Base-by-base conservation (phyloP, 164 flowering plant genomes). In the Taxillus chinensis region DNA sequence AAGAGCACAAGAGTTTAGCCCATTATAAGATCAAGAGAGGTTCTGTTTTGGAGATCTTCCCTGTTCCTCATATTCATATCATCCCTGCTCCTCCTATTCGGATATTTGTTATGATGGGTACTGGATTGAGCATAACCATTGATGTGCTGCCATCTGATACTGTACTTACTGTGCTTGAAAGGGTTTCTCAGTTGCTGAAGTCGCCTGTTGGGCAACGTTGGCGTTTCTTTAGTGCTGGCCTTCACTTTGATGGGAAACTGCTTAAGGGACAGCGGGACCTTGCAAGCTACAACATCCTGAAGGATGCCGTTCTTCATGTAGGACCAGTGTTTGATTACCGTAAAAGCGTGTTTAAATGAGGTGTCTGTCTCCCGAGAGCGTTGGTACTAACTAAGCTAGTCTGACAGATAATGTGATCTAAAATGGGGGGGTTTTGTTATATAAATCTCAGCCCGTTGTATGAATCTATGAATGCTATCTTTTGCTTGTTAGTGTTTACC, bases 1-100 rank as follows among this genome's bases (percentile, higher is more conserved):
- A 70, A 41, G 73, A 71, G 40, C 27, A 13, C 43, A 59, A 46
- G 59, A 68, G 59, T 7, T 27, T 77, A 55, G 66, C 61, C 39
- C 66, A 42, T 14, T 73, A 64, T 15, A 62, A 71, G 45, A 64
- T 73, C 43, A 46, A 56, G 12, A 27, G 68, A 15, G 65, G 16
- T 8, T 69, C 63, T 7, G 43, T 61, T 17, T 59, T 74, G 6
- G 60, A 63, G 27, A 14, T 74, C 40, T 37, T 45, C 12, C 49
- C 62, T 39, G 27, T n/a, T n/a, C n/a, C n/a, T n/a, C n/a, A n/a
- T n/a, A n/a, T n/a, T n/a, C n/a, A n/a, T n/a, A n/a, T n/a, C n/a
- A n/a, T n/a, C n/a, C n/a, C n/a, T n/a, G 27, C 27, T 27, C 27
- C 40, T 10, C 0, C 2, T 0, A 10, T 73, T 68, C 69, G 61